These are phyloP conservation scores for Penicillium salamii DNA, from an alignment of 495 filamentous ascomycete species.

Conservation along the genomic window DNA sequence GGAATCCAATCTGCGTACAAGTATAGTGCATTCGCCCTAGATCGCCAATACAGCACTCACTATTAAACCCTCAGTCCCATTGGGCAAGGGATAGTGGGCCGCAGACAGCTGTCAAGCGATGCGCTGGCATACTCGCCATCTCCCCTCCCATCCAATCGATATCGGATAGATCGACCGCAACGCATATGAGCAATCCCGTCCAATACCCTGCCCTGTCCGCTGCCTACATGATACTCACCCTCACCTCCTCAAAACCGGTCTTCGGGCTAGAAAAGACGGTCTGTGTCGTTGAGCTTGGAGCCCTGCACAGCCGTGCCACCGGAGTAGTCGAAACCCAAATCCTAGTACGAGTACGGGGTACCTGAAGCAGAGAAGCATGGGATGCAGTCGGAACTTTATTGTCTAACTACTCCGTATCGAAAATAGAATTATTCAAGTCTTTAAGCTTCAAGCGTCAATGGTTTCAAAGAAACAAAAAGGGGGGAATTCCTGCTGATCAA, in stretches of 20 bases:
- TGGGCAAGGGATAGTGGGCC: slow-evolving; percentile 1
- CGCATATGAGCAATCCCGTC: not conserved
- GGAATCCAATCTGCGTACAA: no score
- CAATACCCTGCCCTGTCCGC: not conserved
- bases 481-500: no score
- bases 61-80: not conserved
- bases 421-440: not conserved
- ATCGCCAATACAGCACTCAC: not conserved
- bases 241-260: not conserved
- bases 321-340: slow-evolving; percentile 2
- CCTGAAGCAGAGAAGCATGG: not conserved
- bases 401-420: not conserved
- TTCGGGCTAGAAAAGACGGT: slow-evolving; percentile 4
- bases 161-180: slow-evolving; percentile 4
- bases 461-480: no score
- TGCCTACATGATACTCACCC: not conserved
- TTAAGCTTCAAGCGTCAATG: not conserved
- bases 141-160: slow-evolving; percentile 3
- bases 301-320: not conserved
- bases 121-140: slow-evolving; percentile 8
- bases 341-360: no score
- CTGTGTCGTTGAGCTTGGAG: not conserved
- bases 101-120: slow-evolving; percentile 8
- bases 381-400: slow-evolving; percentile 5
- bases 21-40: no score